Evolutionary conservation across 345 rosid species (phyloP).

Genomic region (Hibiscus trionum): DNA sequence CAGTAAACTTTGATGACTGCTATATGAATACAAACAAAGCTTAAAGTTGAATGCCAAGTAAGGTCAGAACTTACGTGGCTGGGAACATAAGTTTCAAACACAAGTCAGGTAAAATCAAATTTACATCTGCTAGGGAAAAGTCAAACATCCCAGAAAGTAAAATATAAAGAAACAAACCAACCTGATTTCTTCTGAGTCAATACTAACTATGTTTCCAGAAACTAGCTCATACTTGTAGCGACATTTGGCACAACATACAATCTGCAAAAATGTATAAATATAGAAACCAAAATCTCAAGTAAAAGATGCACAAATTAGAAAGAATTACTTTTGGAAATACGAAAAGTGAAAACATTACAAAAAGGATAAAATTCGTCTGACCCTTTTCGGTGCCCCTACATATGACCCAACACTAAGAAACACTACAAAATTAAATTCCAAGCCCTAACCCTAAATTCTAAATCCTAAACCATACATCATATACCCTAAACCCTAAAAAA

Average conservation of each 20-base stretch:
- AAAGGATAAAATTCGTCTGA: too few relatives aligned
- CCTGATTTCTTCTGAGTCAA: constrained; percentile 87
- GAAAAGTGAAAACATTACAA: too few relatives aligned
- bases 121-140: neutral
- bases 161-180: constrained; percentile 32
- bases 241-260: constrained; percentile 78
- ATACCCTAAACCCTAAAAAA: too few relatives aligned
- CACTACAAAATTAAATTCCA: too few relatives aligned
- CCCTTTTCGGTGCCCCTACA: too few relatives aligned
- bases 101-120: neutral
- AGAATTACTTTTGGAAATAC: too few relatives aligned
- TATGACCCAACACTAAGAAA: too few relatives aligned
- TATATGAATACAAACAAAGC: neutral
- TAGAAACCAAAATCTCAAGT: neutral
- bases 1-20: neutral
- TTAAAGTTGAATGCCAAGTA: neutral
- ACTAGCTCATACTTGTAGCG: constrained; percentile 90
- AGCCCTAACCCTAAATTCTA: too few relatives aligned
- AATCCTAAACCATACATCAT: too few relatives aligned
- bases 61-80: neutral
- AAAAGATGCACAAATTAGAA: neutral
- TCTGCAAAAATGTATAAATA: constrained; percentile 32
- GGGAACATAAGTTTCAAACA: neutral
- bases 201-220: constrained; percentile 69
- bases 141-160: constrained; percentile 3